Evolutionary conservation across 257 asterid genomes (phyloP).

Genomic region (Rehmannia glutinosa): DNA sequence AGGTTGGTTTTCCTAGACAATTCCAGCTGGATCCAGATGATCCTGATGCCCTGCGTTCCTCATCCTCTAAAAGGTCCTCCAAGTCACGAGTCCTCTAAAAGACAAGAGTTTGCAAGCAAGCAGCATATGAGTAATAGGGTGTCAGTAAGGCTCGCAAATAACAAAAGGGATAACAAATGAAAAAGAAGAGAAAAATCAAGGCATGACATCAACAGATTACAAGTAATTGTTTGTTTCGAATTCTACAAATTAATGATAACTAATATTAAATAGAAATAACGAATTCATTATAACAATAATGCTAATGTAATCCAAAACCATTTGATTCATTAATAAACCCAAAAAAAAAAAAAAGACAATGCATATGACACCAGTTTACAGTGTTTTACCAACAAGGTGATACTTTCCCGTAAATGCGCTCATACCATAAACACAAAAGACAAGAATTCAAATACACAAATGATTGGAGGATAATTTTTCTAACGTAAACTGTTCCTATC

Average conservation of each 20-base stretch:
- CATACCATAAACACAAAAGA: not conserved
- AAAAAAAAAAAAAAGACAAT: not conserved
- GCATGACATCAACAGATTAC: not conserved
- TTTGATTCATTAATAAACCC: not conserved
- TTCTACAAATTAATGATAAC: not conserved
- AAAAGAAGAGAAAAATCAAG: not conserved
- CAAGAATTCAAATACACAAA: not conserved
- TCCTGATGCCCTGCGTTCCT: constrained; percentile 38
- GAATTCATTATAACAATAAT: not conserved
- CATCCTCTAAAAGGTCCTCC: constrained; percentile 39
- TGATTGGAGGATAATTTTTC: not conserved
- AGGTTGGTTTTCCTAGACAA: constrained; percentile 20
- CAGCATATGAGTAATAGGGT: constrained; percentile 9
- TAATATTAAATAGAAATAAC: not conserved
- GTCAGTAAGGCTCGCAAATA: not conserved
- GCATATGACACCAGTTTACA: not conserved
- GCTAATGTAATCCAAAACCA: not conserved
- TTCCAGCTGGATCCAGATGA: constrained; percentile 22
- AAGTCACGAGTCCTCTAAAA: constrained; percentile 51
- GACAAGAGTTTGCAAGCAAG: constrained; percentile 24
- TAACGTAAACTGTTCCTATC: not conserved
- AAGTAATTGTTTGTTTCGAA: not conserved
- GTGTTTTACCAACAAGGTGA: not conserved
- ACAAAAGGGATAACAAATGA: not conserved
- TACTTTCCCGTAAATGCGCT: not conserved